A percentile compares a stretch with the other conserved stretches of the same genome.
phyloP scores from a whole-genome alignment of 2,329 filamentous ascomycete genomes.

The Botrytis fragariae region DNA sequence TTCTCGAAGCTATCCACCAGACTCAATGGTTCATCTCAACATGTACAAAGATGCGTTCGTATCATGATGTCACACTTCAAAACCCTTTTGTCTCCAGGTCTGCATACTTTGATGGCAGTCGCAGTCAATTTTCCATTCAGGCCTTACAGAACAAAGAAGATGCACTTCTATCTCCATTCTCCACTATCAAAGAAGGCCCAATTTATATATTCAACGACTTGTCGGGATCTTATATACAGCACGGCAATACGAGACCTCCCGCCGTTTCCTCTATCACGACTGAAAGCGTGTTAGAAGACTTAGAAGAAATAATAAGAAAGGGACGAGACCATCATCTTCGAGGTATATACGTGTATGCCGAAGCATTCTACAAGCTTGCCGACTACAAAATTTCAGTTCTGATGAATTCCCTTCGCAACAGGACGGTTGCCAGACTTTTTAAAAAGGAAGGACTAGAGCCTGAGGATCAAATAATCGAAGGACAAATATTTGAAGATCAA shows the following conservation, averaged over 20 bases:
- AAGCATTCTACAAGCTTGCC: neutral
- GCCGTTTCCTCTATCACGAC: too few relatives aligned
- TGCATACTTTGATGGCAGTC: neutral
- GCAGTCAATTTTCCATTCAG: neutral
- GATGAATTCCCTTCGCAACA: neutral
- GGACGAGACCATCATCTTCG: neutral
- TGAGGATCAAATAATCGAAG: neutral
- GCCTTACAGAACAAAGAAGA: neutral
- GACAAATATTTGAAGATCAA: neutral
- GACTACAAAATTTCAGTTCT: neutral
- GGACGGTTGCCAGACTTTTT: neutral
- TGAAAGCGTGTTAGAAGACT: neutral
- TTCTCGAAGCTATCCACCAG: neutral
- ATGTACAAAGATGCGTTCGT: accelerated
- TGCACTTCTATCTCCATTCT: neutral
- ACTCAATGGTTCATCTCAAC: neutral
- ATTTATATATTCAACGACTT: neutral
- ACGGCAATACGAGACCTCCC: neutral
- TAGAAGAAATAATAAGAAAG: neutral
- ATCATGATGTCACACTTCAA: neutral
- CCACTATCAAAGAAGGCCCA: neutral
- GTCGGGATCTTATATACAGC: neutral
- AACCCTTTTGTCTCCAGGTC: neutral
- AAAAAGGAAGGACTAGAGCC: neutral
- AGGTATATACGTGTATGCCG: neutral